Evolutionary conservation across 2,329 filamentous ascomycete species (phyloP).

Genomic region (Teratosphaeria epicoccoides): DNA sequence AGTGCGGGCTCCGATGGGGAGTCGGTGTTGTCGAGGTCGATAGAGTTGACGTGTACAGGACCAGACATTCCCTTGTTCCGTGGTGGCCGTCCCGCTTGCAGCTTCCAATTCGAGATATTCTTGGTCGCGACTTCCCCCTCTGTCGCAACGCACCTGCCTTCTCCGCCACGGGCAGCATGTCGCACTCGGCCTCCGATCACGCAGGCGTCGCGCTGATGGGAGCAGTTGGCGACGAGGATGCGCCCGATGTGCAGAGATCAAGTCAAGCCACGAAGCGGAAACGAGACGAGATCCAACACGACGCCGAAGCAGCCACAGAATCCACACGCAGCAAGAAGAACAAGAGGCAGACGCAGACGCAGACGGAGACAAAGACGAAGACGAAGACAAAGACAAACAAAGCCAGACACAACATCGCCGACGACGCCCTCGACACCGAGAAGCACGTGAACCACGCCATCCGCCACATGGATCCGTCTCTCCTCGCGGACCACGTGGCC

Average conservation of each 20-base stretch:
- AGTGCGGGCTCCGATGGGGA: neutral
- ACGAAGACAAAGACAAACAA: slow-evolving; percentile 47
- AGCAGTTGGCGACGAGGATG: slow-evolving; percentile 26
- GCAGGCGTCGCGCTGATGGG: slow-evolving; percentile 36
- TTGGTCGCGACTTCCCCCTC: neutral
- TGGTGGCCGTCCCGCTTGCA: neutral
- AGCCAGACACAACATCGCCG: slow-evolving; percentile 53
- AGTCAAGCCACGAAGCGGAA: slow-evolving; percentile 30
- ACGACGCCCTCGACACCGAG: slow-evolving; percentile 41
- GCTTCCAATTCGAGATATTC: neutral
- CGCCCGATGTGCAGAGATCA: slow-evolving; percentile 17
- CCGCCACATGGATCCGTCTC: slow-evolving; percentile 67
- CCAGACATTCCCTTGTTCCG: too few species aligned
- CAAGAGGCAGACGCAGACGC: slow-evolving; percentile 42
- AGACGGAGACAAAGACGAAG: slow-evolving; percentile 43
- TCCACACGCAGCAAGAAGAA: slow-evolving; percentile 10
- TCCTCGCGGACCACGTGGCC: slow-evolving; percentile 77
- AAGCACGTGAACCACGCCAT: slow-evolving; percentile 65
- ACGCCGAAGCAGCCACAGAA: slow-evolving; percentile 15
- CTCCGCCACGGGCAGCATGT: neutral
- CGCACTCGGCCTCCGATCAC: slow-evolving; percentile 24
- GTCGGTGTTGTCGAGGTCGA: neutral
- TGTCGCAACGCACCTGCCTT: neutral
- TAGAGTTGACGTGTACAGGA: neutral
- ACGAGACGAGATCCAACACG: slow-evolving; percentile 23